These are phyloP conservation scores for Exophiala bonariae DNA, from an alignment of 2,329 filamentous ascomycete genomes.

Conservation along the genomic window DNA sequence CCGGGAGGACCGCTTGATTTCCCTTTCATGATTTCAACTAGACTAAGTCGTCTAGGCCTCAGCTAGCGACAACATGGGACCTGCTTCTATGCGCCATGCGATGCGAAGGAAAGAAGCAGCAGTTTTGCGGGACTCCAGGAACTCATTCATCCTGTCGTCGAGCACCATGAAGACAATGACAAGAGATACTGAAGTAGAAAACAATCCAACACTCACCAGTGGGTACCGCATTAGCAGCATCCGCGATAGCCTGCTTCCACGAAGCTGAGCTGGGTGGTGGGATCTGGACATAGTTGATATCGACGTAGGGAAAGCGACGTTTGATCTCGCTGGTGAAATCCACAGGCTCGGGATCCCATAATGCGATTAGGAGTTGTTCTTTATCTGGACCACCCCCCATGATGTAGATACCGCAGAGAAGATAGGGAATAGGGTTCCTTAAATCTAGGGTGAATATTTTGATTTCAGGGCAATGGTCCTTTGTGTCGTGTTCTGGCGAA, in stretches of 20 bases:
- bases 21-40: too few species aligned
- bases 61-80: too few species aligned
- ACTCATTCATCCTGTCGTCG: too few species aligned
- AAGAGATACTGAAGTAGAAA: neutral
- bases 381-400: slow-evolving; percentile 48
- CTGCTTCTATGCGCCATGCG: too few species aligned
- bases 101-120: too few species aligned
- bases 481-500: too few species aligned
- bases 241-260: neutral
- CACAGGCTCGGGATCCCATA: slow-evolving; percentile 45
- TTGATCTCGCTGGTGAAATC: slow-evolving; percentile 39
- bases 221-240: slow-evolving; percentile 22
- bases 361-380: slow-evolving; percentile 44
- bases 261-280: slow-evolving; percentile 19
- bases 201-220: slow-evolving; percentile 19
- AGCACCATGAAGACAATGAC: too few species aligned
- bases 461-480: too few species aligned
- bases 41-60: too few species aligned
- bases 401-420: slow-evolving; percentile 11
- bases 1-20: too few species aligned
- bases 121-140: too few species aligned
- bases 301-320: slow-evolving; percentile 45
- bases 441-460: too few species aligned
- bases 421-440: neutral
- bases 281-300: slow-evolving; percentile 43